Base-by-base conservation (phyloP, 2,329 filamentous ascomycete genomes). In the Celoporthe dispersa region DNA sequence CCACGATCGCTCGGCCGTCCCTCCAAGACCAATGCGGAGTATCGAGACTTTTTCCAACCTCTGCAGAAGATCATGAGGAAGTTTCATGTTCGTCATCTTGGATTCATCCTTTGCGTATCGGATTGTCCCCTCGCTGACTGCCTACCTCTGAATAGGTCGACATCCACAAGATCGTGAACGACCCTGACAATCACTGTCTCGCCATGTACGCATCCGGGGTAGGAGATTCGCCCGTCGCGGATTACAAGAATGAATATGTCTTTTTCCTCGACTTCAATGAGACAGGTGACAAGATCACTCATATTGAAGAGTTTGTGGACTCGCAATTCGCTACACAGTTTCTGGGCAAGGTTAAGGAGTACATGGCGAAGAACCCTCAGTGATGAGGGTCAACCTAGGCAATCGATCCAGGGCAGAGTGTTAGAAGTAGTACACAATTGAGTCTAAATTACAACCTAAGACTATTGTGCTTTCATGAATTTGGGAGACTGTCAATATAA, bases 151-250 rank as follows among this genome's bases (percentile, higher is more conserved):
- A 28, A 11, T 25, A 51, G 51, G n/a, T 53, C 51, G 51, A 53
- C n/a, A 53, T 53, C 51, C 51, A 53, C 51, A 28, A 53, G 51
- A 28, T 53, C n/a, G n/a, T 53, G 9, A 53, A 53, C 51, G 51
- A 53, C 51, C n/a, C 51, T 25, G n/a, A 53, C 51, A 53, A 53
- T n/a, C 51, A 53, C n/a, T 53, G n/a, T 53, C 51, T 53, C 51
- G n/a, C n/a, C 2, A 25, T 28, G n/a, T 53, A 53, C 11, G 51
- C 51, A 53, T 53, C 51, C 3, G 51, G 51, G 11, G 51, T 53
- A n/a, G 51, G 51, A 28, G 51, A 53, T 25, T 53, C 51, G n/a
- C 51, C n/a, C 4, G n/a, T 53, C n/a, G n/a, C 51, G 11, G 51
- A 53, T 2, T 53, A 53, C n/a, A 53, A 53, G n/a, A 53, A 53